phyloP scores from a whole-genome alignment of 2,329 filamentous ascomycete species.

The Diaporthe velutina region DNA sequence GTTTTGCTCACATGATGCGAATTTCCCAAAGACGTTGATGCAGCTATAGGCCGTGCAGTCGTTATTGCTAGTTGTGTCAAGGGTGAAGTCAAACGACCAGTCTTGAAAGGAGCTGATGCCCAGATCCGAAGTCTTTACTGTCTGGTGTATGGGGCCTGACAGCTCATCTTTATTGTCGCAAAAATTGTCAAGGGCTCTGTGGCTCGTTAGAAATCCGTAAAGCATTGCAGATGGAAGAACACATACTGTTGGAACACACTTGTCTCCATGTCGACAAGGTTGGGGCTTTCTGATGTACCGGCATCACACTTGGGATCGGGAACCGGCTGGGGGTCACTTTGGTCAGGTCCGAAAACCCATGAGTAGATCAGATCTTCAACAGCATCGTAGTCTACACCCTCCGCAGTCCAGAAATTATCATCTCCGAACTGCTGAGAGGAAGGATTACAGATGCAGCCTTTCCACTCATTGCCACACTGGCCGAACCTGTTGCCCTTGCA shows the following conservation, averaged over 20 bases:
- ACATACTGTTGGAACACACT: constrained; percentile 19
- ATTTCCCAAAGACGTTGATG: constrained; percentile 6
- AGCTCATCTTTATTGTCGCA: neutral
- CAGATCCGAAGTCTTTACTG: constrained; percentile 13
- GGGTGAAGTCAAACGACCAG: constrained; percentile 7
- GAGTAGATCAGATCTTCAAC: constrained; percentile 16
- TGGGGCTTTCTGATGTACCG: constrained; percentile 5
- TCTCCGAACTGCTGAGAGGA: constrained; percentile 3
- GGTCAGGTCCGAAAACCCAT: constrained; percentile 14
- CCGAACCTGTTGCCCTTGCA: constrained; percentile 18
- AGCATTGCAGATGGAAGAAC: constrained; percentile 6
- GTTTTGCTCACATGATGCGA: constrained; percentile 5
- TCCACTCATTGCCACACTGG: constrained; percentile 12
- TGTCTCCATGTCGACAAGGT: constrained; percentile 9
- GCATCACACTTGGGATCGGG: constrained; percentile 8
- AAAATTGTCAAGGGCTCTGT: neutral
- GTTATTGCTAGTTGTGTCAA: neutral
- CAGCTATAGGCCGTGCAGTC: constrained; percentile 10
- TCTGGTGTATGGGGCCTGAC: neutral
- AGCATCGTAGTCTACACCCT: constrained; percentile 13
- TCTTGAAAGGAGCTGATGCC: constrained; percentile 4
- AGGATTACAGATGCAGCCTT: constrained; percentile 9
- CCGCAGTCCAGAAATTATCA: constrained; percentile 13
- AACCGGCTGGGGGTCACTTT: constrained; percentile 6
- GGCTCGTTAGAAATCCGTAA: constrained; percentile 5